A percentile compares a stretch with the other conserved stretches of the same genome.
Evolutionary conservation across 257 asterid species (phyloP).

Genomic region (Paraleonurus japonicus): DNA sequence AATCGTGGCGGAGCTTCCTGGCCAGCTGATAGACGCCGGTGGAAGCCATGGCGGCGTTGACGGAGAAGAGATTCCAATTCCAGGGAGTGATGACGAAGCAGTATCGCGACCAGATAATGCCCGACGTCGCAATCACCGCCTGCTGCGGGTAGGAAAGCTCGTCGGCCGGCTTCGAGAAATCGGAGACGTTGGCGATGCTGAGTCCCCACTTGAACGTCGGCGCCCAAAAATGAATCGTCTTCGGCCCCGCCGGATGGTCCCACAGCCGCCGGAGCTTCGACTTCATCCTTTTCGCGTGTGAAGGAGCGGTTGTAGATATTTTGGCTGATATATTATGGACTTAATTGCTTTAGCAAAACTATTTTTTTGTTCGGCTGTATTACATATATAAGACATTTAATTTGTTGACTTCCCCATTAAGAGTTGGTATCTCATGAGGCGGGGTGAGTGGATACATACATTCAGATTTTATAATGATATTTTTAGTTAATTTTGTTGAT

Average conservation of each 20-base stretch:
- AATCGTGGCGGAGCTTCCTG: constrained; percentile 42
- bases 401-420: too few relatives aligned
- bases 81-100: constrained; percentile 54
- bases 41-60: constrained; percentile 51
- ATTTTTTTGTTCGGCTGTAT: background rate
- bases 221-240: constrained; percentile 56
- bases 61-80: constrained; percentile 52
- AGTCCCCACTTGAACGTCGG: constrained; percentile 62
- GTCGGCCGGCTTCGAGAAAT: constrained; percentile 53
- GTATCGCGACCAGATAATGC: constrained; percentile 54
- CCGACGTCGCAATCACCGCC: constrained; percentile 43
- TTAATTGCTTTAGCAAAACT: too few relatives aligned
- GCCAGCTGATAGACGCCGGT: constrained; percentile 53
- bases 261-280: constrained; percentile 39
- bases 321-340: background rate
- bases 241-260: constrained; percentile 60
- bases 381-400: too few relatives aligned
- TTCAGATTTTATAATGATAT: too few relatives aligned
- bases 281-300: constrained; percentile 26
- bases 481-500: too few relatives aligned
- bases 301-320: background rate
- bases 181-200: constrained; percentile 49
- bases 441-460: too few relatives aligned
- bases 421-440: too few relatives aligned
- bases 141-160: constrained; percentile 50